phyloP scores from a whole-genome alignment of 1,284 basidiomycete species.

The Ceratobasidium sp. region DNA sequence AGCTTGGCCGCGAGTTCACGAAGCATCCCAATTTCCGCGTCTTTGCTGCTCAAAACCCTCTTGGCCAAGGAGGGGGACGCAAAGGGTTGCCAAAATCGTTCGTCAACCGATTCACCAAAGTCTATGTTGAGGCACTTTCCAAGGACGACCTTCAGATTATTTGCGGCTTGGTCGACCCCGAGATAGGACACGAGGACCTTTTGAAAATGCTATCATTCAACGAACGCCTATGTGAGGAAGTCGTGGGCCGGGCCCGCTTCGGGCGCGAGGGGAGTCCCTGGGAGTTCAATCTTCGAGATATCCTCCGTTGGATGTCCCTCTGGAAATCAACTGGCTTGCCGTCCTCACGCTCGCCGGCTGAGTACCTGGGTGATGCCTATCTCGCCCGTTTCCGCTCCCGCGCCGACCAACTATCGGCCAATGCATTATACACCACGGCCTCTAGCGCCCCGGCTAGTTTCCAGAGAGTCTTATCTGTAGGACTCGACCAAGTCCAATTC shows the following conservation, averaged over 20 bases:
- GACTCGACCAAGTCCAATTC: conserved; percentile 71
- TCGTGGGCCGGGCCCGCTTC: conserved; percentile 77
- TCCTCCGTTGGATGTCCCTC: conserved; percentile 85
- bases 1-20: conserved; percentile 90
- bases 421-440: conserved; percentile 76
- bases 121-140: conserved; percentile 91
- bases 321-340: conserved; percentile 64
- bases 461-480: conserved; percentile 63
- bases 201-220: conserved; percentile 91
- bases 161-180: conserved; percentile 81
- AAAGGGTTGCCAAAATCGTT: conserved; percentile 99
- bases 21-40: conserved; percentile 94
- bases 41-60: conserved; percentile 98
- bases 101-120: conserved; percentile 97
- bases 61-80: conserved; percentile 95
- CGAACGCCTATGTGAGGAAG: conserved; percentile 76
- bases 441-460: conserved; percentile 54
- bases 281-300: conserved; percentile 99
- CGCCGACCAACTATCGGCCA: conserved; percentile 75
- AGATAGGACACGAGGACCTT: conserved; percentile 68
- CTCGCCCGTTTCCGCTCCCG: conserved; percentile 86
- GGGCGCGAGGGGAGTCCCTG: conserved; percentile 92
- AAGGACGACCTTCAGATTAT: conserved; percentile 85
- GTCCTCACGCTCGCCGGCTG: conserved; percentile 65
- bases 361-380: conserved; percentile 81